Percentiles rank a stretch among this genome's conserved stretches.
phyloP scores from a whole-genome alignment of 345 rosid genomes.

The Euphorbia tirucalli region DNA sequence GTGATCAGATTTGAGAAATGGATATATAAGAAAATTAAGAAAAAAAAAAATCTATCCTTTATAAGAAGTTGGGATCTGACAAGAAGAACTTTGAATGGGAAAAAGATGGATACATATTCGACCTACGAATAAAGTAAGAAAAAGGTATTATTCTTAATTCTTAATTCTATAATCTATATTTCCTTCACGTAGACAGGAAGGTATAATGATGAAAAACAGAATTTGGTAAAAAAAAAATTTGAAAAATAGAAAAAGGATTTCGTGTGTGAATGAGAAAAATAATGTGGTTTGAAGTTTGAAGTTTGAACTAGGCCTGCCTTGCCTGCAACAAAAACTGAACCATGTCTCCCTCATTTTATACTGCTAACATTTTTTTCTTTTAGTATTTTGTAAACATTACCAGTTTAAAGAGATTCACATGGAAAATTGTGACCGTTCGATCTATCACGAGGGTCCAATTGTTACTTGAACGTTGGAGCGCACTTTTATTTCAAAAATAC shows the following conservation, averaged over 20 bases:
- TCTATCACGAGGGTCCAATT: conserved; percentile 30
- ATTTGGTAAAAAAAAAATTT: too few relatives aligned
- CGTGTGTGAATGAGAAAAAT: conserved; percentile 19
- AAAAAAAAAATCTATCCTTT: neutral
- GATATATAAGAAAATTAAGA: too few relatives aligned
- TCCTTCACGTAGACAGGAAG: conserved; percentile 71
- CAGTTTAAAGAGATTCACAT: conserved; percentile 63
- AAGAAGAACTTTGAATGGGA: conserved; percentile 30
- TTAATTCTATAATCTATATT: conserved; percentile 22
- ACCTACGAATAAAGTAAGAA: conserved; percentile 30
- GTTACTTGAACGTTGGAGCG: conserved; percentile 65
- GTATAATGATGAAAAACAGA: conserved; percentile 50
- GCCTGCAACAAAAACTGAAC: conserved; percentile 26
- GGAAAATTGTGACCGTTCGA: conserved; percentile 59
- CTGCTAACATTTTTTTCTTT: too few relatives aligned
- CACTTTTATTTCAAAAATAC: conserved; percentile 26
- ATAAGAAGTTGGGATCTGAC: conserved; percentile 34
- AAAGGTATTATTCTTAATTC: conserved; percentile 12
- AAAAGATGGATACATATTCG: conserved; percentile 6
- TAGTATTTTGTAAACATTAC: neutral
- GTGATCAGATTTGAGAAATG: conserved; percentile 31
- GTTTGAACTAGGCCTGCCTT: conserved; percentile 11
- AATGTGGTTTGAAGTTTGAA: conserved; percentile 1
- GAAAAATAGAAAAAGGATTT: too few relatives aligned
- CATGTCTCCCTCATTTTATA: conserved; percentile 36